These are phyloP conservation scores for Mucor ambiguus DNA, from an alignment of 371 early-diverging fungal species.

Conservation along the genomic window DNA sequence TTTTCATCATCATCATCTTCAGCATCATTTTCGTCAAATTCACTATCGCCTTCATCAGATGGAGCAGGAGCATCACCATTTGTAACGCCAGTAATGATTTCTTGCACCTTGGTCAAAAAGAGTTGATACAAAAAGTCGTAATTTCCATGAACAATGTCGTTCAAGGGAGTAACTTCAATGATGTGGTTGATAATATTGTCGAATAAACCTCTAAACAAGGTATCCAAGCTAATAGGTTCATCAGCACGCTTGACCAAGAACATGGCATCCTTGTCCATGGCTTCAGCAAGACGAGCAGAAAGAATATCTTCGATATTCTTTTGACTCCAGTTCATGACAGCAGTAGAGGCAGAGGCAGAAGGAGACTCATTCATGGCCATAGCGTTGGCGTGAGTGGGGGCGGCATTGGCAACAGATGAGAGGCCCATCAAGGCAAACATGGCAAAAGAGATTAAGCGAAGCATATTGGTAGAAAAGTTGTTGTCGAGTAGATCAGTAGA, in stretches of 20 bases:
- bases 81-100: constrained; percentile 1
- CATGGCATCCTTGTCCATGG: neutral
- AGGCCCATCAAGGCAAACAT: constrained; percentile 8
- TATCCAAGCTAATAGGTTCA: constrained; percentile 3
- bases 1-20: neutral
- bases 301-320: neutral
- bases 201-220: constrained; percentile 9
- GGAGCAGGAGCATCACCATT: constrained; percentile 4
- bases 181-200: constrained; percentile 9
- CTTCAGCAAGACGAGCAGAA: constrained; percentile 5
- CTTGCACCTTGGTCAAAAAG: constrained; percentile 5
- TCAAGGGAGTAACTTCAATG: constrained; percentile 9
- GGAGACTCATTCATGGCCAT: neutral
- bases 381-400: neutral
- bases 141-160: constrained; percentile 15
- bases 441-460: constrained; percentile 10
- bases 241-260: neutral
- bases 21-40: neutral
- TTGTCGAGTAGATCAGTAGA: neutral
- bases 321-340: constrained; percentile 1
- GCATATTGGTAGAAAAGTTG: constrained; percentile 4
- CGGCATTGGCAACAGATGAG: constrained; percentile 6
- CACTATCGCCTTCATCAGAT: neutral
- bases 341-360: neutral
- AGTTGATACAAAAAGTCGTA: constrained; percentile 14